Evolutionary conservation across 495 filamentous ascomycete species (phyloP).

Genomic region (Aspergillus egyptiacus): DNA sequence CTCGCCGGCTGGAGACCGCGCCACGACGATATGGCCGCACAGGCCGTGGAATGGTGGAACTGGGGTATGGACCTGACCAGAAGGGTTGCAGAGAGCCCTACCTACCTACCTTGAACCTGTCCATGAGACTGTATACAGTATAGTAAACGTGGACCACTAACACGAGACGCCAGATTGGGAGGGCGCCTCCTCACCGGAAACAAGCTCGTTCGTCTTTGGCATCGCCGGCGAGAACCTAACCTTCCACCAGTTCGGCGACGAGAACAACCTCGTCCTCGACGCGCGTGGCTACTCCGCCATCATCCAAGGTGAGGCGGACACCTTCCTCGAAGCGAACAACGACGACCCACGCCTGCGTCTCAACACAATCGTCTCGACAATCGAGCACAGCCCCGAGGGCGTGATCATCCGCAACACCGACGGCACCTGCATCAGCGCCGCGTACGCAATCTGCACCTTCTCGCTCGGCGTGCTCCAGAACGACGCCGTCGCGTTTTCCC

Average conservation of each 20-base stretch:
- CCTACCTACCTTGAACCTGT: too few species aligned
- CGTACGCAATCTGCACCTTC: slow-evolving; percentile 54
- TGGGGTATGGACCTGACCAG: slow-evolving; percentile 39
- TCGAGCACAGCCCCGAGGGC: slow-evolving; percentile 49
- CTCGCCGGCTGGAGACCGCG: slow-evolving; percentile 60
- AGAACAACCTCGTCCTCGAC: slow-evolving; percentile 64
- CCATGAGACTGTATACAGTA: neutral
- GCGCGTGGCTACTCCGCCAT: slow-evolving; percentile 61
- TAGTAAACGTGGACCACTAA: neutral
- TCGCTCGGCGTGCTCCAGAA: slow-evolving; percentile 66
- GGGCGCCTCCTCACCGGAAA: slow-evolving; percentile 44
- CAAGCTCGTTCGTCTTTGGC: slow-evolving; percentile 41
- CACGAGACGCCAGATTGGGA: slow-evolving; percentile 45
- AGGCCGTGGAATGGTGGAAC: slow-evolving; percentile 61
- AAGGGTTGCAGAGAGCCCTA: neutral
- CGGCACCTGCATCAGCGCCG: slow-evolving; percentile 55
- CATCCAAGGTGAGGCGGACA: slow-evolving; percentile 55
- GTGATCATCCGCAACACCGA: slow-evolving; percentile 53
- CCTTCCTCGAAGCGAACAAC: slow-evolving; percentile 47
- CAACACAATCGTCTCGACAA: slow-evolving; percentile 52
- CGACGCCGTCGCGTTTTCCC: slow-evolving; percentile 54
- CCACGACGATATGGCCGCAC: slow-evolving; percentile 48
- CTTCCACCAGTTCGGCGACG: slow-evolving; percentile 46
- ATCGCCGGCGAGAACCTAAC: slow-evolving; percentile 42
- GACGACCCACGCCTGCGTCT: slow-evolving; percentile 55